Percentiles rank a stretch among this genome's conserved stretches.
These are phyloP conservation scores for Cerioporus squamosus DNA, from an alignment of 1,284 basidiomycete species.

Conservation along the genomic window DNA sequence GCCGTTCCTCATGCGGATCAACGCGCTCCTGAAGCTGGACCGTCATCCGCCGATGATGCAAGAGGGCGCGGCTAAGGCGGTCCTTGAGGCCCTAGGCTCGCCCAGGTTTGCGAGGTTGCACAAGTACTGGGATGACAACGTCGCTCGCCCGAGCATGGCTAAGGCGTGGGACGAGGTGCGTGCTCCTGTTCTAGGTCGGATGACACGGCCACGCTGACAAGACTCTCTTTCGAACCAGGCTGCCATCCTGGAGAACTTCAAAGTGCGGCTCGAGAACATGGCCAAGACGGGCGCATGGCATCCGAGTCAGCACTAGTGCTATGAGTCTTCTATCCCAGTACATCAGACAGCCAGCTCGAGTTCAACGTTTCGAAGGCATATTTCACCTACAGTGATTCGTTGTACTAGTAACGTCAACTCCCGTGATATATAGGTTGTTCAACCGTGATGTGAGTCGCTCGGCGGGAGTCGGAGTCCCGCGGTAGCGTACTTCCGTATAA, in stretches of 20 bases:
- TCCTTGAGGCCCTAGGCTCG: slow-evolving; percentile 27
- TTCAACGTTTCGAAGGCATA: no score
- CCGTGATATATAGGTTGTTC: no score
- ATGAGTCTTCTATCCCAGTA: no score
- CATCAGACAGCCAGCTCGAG: no score
- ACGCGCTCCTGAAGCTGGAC: slow-evolving; percentile 29
- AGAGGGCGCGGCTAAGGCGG: slow-evolving; percentile 29
- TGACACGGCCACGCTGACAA: background rate
- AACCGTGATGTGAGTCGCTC: no score
- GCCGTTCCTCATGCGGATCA: slow-evolving; percentile 39
- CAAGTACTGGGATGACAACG: slow-evolving; percentile 33
- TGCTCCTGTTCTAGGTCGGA: background rate
- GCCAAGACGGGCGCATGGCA: no score
- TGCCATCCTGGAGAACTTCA: background rate
- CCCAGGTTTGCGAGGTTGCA: slow-evolving; percentile 34
- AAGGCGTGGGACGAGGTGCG: slow-evolving; percentile 36
- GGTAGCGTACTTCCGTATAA: no score
- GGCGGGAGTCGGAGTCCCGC: no score
- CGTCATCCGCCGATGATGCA: slow-evolving; percentile 27
- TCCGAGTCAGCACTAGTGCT: no score
- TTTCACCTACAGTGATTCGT: no score
- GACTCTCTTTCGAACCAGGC: background rate
- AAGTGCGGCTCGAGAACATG: background rate
- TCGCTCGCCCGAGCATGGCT: slow-evolving; percentile 34
- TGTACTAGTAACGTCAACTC: no score